These are phyloP conservation scores for Brassica nigra DNA, from an alignment of 345 rosid species.

Conservation along the genomic window DNA sequence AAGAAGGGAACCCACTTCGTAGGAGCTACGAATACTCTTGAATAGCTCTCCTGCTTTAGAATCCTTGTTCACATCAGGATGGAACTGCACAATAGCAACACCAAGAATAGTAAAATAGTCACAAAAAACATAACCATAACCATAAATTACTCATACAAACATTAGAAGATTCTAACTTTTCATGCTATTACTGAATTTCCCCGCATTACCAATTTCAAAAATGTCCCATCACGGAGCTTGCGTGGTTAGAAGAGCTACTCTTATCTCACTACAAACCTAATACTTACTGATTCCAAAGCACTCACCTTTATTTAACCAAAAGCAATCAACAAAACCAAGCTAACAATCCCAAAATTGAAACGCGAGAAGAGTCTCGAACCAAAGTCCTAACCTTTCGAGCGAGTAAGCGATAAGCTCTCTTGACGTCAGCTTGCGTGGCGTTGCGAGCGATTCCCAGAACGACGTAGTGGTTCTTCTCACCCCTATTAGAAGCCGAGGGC, in stretches of 20 bases:
- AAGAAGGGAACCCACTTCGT: slow-evolving; percentile 60
- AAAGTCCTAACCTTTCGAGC: slow-evolving; percentile 68
- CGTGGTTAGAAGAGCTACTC: background rate
- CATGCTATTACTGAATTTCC: background rate
- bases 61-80: slow-evolving; percentile 89
- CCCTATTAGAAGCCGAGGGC: slow-evolving; percentile 40
- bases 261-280: background rate
- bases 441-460: slow-evolving; percentile 63
- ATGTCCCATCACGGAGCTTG: background rate
- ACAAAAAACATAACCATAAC: background rate
- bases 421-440: slow-evolving; percentile 69
- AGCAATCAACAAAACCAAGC: background rate
- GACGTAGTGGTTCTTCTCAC: slow-evolving; percentile 68
- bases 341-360: background rate
- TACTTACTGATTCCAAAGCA: background rate
- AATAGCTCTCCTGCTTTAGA: slow-evolving; percentile 65
- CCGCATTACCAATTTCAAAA: background rate
- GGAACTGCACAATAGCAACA: slow-evolving; percentile 56
- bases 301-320: background rate
- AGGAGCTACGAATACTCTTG: slow-evolving; percentile 73
- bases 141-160: background rate
- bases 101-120: slow-evolving; percentile 8
- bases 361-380: background rate
- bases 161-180: background rate
- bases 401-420: slow-evolving; percentile 80